Evolutionary conservation across 176 grass and related monocot species (phyloP), one percentile per base, ranked within the genome.

Genomic region (maize (Zea mays)): DNA sequence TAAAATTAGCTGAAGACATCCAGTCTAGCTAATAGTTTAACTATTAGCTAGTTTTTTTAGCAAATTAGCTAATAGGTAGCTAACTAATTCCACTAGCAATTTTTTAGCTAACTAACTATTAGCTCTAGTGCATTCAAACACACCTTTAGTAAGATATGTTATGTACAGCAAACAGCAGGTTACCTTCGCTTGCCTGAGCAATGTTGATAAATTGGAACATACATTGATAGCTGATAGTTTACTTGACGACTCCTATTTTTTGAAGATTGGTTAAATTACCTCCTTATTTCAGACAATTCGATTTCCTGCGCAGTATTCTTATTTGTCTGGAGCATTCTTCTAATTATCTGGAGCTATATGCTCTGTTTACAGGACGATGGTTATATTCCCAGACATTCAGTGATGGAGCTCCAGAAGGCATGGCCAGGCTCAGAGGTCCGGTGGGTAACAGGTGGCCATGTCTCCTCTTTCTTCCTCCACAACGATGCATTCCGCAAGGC

Each of bases 401-500:
- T 98, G 36, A 64, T 95, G 75, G 83, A 99, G 83, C 91, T 99
- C 48, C 92, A 99, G 58, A 92, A 84, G 81, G 96, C 92, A 64
- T 95, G 96, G 82, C 96, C 90, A 2, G 92, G 92, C 11, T 99
- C 92, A 11, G 92, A 99, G 80, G 90, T 95, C 34, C 86, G 96
- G 62, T 90, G 92, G 96, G 96, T 99, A 27, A 95, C 87, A 1
- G 88, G 96, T 4, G 96, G 96, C 21, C 96, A 95, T 0, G 90
- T 99, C 33, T 99, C 96, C 6, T 99, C 96, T 1, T 95, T 99
- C 85, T 74, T 91, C 43, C 88, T 99, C 64, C 96, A 99, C 80
- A 86, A 88, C 6, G 86, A 93, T 33, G 86, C 87, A 4, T 99
- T 99, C 66, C 92, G 92, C 81, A 99, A 89, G 79, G 96, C 92